Conservation (phyloP, 2,329 filamentous ascomycete genomes). For the Xylaria sp. region DNA sequence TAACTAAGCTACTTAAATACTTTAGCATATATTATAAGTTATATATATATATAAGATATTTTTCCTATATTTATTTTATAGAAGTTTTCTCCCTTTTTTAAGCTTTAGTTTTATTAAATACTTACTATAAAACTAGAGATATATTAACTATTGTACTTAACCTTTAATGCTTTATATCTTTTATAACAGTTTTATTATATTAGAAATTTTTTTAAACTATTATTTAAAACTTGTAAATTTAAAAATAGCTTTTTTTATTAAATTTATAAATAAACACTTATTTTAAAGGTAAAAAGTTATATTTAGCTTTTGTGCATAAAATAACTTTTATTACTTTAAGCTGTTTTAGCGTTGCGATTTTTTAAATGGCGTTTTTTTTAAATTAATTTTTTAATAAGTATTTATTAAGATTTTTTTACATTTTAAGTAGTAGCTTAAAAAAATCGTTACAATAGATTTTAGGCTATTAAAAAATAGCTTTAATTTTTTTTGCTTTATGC, state of each 20-base stretch:
- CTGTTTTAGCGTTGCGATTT: background rate
- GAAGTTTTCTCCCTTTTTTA: too few species aligned
- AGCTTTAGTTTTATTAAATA: too few species aligned
- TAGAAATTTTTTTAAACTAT: conserved; percentile 1
- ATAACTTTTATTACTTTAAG: background rate
- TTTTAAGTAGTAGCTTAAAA: background rate
- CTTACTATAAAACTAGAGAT: too few species aligned
- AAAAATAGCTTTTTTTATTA: background rate
- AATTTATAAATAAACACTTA: conserved; percentile 15
- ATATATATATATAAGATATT: too few species aligned
- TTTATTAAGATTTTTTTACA: background rate
- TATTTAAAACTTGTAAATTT: background rate
- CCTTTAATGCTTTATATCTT: too few species aligned
- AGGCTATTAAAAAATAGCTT: background rate
- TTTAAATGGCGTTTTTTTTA: background rate
- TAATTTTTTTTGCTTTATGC: background rate
- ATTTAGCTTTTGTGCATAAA: background rate
- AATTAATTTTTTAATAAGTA: background rate
- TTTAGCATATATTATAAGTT: too few species aligned
- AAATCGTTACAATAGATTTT: background rate
- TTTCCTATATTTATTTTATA: too few species aligned
- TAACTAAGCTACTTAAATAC: too few species aligned
- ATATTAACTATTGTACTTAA: too few species aligned
- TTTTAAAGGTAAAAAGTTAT: background rate
- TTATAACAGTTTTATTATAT: background rate